Base-by-base conservation (phyloP, 192 early-diverging fungal genomes). In the Mortierella alpina region DNA sequence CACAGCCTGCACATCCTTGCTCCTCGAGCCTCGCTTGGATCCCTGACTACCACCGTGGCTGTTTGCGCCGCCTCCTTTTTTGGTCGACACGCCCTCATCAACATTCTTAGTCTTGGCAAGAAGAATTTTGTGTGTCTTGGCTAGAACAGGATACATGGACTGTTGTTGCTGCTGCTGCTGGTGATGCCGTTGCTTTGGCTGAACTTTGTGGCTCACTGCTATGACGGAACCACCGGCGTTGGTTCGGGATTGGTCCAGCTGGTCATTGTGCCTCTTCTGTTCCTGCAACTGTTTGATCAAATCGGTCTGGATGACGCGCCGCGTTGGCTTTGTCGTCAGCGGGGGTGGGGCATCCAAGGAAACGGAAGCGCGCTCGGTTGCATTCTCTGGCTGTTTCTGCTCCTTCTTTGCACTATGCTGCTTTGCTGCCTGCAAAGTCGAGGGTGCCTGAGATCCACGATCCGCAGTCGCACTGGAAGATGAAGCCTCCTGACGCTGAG, bases 101-200 rank as follows among this genome's bases (percentile, higher is more conserved):
- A 6, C 9, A 4, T 48, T 39, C 23, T 72, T 72, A n/a, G 68
- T 41, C 45, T 63, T 20, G 51, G 23, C 10, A 7, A 72, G 45
- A 11, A 55, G 51, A 5, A 59, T 31, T 46, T 55, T 63, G 2
- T 62, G 70, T 0, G 70, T 72, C 61, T 72, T 72, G 13, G 48
- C 52, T 18, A 72, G 40, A 10, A 72, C 70, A 15, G 70, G 59
- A 45, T 49, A 72, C 2, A 22, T 44, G 4, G 17, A 54, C 41
- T 41, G 49, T n/a, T 61, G 59, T 8, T 59, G 48, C 45, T 41
- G 58, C 50, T 49, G 22, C 2, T 60, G 68, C 20, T 50, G 55
- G 31, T 49, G 4, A 0, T 12, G 14, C 5, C 10, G 56, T 48
- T n/a, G 57, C n/a, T 6, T 39, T 59, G 5, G 31, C 2, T n/a